Evolutionary conservation across 129 eudicot species (phyloP).

Genomic region (Apium graveolens): DNA sequence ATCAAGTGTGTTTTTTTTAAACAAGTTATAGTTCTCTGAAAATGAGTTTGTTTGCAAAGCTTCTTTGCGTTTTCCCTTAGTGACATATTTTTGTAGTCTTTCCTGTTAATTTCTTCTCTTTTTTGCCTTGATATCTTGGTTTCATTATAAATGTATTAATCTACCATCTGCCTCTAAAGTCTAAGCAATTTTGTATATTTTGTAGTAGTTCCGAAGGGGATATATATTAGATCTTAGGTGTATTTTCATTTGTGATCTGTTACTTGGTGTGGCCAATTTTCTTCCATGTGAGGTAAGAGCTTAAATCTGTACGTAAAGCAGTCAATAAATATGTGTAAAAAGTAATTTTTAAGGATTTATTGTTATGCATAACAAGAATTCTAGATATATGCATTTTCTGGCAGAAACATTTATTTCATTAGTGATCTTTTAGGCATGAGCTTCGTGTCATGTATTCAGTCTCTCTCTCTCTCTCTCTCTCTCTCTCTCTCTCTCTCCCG

Average conservation of each 20-base stretch:
- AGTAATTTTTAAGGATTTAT: not conserved
- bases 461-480: not conserved
- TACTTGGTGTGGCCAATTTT: not conserved
- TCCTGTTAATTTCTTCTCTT: not conserved
- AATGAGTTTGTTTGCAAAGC: not conserved
- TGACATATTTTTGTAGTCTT: not conserved
- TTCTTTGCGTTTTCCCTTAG: not conserved
- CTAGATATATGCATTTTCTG: not conserved
- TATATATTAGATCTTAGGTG: not conserved
- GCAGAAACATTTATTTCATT: not conserved
- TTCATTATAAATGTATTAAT: not conserved
- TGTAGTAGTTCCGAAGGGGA: not conserved
- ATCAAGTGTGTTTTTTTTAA: slow-evolving; percentile 6
- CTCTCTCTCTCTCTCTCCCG: too few species aligned
- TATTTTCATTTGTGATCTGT: not conserved
- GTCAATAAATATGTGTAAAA: not conserved
- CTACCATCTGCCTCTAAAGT: not conserved
- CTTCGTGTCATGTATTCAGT: not conserved
- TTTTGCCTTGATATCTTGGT: not conserved
- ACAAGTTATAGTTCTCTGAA: not conserved
- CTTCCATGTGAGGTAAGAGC: not conserved
- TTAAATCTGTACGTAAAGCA: not conserved
- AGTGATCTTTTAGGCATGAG: not conserved
- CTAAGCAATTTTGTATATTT: not conserved
- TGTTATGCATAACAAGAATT: not conserved